Percentiles rank a stretch among this genome's conserved stretches.
These are phyloP conservation scores for Coleophoma cylindrospora DNA, from an alignment of 2,329 filamentous ascomycete genomes.

Conservation along the genomic window DNA sequence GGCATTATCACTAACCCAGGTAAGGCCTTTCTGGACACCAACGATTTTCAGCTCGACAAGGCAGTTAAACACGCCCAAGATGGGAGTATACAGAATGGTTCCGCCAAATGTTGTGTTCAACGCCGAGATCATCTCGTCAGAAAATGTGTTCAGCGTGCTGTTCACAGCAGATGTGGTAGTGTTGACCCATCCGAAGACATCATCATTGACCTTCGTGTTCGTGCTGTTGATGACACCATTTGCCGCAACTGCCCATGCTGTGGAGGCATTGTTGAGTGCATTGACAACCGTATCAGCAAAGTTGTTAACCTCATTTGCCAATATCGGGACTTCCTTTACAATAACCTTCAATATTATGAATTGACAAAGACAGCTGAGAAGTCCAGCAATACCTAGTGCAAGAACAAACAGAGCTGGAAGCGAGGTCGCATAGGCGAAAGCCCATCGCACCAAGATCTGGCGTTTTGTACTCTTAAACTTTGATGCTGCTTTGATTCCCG, in stretches of 20 bases:
- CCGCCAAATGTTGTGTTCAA: conserved; percentile 76
- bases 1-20: conserved; percentile 86
- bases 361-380: conserved; percentile 64
- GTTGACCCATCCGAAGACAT: conserved; percentile 83
- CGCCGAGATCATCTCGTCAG: conserved; percentile 68
- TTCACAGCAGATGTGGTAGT: conserved; percentile 81
- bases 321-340: conserved; percentile 57
- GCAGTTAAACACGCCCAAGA: conserved; percentile 77
- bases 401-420: conserved; percentile 65
- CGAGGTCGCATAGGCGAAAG: conserved; percentile 64
- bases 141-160: conserved; percentile 76
- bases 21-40: conserved; percentile 80
- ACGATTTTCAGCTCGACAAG: conserved; percentile 85
- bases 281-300: conserved; percentile 62
- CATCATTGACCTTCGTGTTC: conserved; percentile 71
- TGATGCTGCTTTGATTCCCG: conserved; percentile 66
- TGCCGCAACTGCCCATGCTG: conserved; percentile 57
- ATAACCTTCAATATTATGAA: conserved; percentile 58
- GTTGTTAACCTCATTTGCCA: conserved; percentile 58
- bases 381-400: conserved; percentile 59
- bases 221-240: conserved; percentile 56
- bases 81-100: conserved; percentile 73
- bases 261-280: conserved; percentile 58
- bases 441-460: conserved; percentile 62
- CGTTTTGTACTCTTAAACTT: conserved; percentile 56